Evolutionary conservation across 768 basidiomycete species (phyloP).

Genomic region (Pulveroboletus ravenelii): DNA sequence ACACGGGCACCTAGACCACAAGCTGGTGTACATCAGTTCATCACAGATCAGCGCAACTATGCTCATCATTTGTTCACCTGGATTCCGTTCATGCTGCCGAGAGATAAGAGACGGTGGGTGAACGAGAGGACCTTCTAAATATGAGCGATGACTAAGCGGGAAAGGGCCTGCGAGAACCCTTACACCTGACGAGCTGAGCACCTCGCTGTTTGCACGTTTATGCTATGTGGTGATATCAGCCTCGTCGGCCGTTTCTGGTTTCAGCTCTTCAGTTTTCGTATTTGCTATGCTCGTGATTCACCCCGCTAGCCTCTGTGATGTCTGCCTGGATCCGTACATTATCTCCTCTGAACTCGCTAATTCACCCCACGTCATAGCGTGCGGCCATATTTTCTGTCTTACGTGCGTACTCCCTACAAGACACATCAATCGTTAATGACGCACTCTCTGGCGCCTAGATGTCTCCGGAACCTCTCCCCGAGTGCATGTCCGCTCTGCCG

Average conservation of each 20-base stretch:
- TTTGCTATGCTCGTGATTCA: slow-evolving; percentile 57
- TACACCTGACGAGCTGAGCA: slow-evolving; percentile 6
- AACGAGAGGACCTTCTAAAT: slow-evolving; percentile 20
- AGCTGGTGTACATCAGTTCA: too few species aligned
- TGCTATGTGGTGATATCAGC: slow-evolving; percentile 32
- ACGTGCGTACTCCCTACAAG: slow-evolving; percentile 40
- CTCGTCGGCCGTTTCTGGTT: slow-evolving; percentile 26
- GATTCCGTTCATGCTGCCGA: too few species aligned
- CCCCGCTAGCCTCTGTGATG: slow-evolving; percentile 68
- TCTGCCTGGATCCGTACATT: slow-evolving; percentile 62
- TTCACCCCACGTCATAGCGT: slow-evolving; percentile 67
- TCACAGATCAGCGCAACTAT: too few species aligned
- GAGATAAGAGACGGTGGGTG: neutral
- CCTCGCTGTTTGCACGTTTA: slow-evolving; percentile 29
- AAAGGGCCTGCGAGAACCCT: slow-evolving; percentile 15
- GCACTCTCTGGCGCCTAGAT: slow-evolving; percentile 35
- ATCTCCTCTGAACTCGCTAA: slow-evolving; percentile 44
- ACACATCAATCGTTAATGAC: slow-evolving; percentile 12
- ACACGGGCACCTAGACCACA: too few species aligned
- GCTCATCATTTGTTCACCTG: too few species aligned
- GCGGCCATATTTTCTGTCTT: slow-evolving; percentile 74
- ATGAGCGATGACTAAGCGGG: slow-evolving; percentile 22
- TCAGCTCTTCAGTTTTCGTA: slow-evolving; percentile 18
- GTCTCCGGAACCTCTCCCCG: slow-evolving; percentile 48
- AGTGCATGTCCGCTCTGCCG: slow-evolving; percentile 64